phyloP scores from a whole-genome alignment of 148 eudicot genomes.

The Arctostaphylos glauca region DNA sequence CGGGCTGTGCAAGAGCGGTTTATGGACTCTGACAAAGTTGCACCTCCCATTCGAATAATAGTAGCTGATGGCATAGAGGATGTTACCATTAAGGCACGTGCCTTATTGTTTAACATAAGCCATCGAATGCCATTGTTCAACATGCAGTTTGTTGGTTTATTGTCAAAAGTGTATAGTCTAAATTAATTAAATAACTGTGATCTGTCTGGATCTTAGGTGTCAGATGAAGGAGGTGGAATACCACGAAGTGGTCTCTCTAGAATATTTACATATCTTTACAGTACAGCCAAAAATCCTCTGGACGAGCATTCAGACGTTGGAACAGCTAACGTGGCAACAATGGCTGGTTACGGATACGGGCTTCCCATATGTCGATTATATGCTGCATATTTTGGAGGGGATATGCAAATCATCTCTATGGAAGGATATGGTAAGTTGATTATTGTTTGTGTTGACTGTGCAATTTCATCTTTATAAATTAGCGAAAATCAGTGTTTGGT shows the following conservation, averaged over 20 bases:
- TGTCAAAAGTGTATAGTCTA: too few relatives aligned
- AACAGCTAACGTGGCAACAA: constrained; percentile 54
- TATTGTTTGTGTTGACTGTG: not conserved
- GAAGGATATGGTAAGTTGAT: constrained; percentile 84
- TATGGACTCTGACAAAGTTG: constrained; percentile 79
- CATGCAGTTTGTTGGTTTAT: not conserved
- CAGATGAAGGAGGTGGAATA: constrained; percentile 99
- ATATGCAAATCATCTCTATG: constrained; percentile 93
- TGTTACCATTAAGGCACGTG: constrained; percentile 86
- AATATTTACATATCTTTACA: constrained; percentile 94
- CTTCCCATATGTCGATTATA: constrained; percentile 93
- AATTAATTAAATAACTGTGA: not conserved
- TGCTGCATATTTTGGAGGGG: constrained; percentile 96
- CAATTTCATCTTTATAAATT: too few relatives aligned
- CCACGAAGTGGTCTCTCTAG: constrained; percentile 90
- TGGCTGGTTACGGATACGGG: constrained; percentile 98
- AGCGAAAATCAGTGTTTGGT: not conserved
- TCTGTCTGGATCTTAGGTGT: constrained; percentile 47
- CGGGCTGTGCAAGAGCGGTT: constrained; percentile 96
- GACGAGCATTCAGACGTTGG: constrained; percentile 54
- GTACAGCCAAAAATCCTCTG: constrained; percentile 85
- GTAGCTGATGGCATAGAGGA: constrained; percentile 98
- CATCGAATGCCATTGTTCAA: not conserved
- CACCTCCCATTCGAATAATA: constrained; percentile 85
- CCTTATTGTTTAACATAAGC: not conserved